Evolutionary conservation across 208 protist genomes (phyloP).

Genomic region (Trypanosoma cruzi): DNA sequence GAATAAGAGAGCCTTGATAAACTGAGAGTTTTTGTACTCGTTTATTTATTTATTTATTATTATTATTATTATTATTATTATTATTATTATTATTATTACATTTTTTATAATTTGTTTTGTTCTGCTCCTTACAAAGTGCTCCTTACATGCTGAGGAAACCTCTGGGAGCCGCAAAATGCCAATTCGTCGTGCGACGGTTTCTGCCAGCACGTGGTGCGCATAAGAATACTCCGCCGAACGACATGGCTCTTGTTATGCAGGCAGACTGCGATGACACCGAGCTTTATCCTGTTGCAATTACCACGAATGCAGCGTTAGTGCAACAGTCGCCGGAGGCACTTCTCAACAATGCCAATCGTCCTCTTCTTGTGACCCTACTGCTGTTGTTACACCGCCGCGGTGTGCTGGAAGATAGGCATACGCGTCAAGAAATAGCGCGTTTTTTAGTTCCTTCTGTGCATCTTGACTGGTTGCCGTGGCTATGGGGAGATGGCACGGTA

Average conservation of each 20-base stretch:
- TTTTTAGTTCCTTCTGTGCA: constrained; percentile 50
- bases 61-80: too few species aligned
- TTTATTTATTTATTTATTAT: too few species aligned
- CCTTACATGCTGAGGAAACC: constrained; percentile 32
- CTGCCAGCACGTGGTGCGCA: not conserved
- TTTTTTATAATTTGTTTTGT: not conserved
- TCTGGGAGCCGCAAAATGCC: constrained; percentile 13
- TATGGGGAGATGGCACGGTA: constrained; percentile 35
- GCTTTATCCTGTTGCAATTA: constrained; percentile 13
- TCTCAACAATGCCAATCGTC: constrained; percentile 26
- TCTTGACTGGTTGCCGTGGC: constrained; percentile 46
- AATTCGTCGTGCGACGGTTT: constrained; percentile 15
- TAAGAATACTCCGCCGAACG: constrained; percentile 1
- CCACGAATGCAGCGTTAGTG: constrained; percentile 23
- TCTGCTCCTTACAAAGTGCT: not conserved
- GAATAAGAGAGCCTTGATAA: not conserved
- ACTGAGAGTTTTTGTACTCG: constrained; percentile 10
- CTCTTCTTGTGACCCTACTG: constrained; percentile 33
- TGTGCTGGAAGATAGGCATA: constrained; percentile 34
- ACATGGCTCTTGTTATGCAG: constrained; percentile 20
- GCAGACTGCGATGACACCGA: constrained; percentile 12
- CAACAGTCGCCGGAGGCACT: constrained; percentile 21
- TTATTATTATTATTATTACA: constrained; percentile 10
- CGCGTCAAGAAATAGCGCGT: constrained; percentile 33
- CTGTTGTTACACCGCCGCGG: constrained; percentile 43